phyloP scores from a whole-genome alignment of 108 stramenopile species.

The Halocafeteria seosinensis region DNA sequence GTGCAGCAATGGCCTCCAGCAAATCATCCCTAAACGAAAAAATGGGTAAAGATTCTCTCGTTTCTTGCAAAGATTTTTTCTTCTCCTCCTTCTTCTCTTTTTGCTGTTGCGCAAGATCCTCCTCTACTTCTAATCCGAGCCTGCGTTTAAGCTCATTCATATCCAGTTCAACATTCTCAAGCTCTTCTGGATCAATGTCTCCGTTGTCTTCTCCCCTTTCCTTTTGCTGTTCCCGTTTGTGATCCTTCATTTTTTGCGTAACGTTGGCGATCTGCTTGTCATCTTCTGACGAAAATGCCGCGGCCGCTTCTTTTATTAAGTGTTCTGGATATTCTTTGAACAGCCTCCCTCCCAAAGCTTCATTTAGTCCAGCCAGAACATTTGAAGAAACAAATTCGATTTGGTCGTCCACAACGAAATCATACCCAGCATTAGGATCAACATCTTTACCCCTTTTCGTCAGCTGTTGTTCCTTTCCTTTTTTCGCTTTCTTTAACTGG shows the following conservation, averaged over 20 bases:
- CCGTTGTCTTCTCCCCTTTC: background rate
- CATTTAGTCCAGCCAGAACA: background rate
- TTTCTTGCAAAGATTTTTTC: background rate
- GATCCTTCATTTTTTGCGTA: no score
- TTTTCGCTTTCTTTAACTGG: background rate
- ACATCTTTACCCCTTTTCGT: background rate
- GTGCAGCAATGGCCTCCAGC: conserved; percentile 46
- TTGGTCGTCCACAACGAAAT: background rate
- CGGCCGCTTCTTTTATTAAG: background rate
- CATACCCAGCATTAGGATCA: background rate
- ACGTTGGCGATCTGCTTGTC: background rate
- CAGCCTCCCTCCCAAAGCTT: no score
- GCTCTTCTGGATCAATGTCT: background rate
- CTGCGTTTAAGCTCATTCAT: background rate
- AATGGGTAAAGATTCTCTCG: conserved; percentile 50
- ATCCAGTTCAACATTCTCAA: background rate
- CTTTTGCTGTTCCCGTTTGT: no score
- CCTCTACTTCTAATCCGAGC: background rate
- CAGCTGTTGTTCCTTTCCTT: background rate
- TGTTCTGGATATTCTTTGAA: no score
- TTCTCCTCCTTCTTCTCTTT: background rate
- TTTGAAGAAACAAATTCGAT: background rate
- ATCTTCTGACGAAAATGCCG: background rate
- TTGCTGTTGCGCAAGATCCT: background rate
- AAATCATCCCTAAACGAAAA: conserved; percentile 79